phyloP scores from a whole-genome alignment of 2,329 filamentous ascomycete genomes.

The Byssochlamys sp. region DNA sequence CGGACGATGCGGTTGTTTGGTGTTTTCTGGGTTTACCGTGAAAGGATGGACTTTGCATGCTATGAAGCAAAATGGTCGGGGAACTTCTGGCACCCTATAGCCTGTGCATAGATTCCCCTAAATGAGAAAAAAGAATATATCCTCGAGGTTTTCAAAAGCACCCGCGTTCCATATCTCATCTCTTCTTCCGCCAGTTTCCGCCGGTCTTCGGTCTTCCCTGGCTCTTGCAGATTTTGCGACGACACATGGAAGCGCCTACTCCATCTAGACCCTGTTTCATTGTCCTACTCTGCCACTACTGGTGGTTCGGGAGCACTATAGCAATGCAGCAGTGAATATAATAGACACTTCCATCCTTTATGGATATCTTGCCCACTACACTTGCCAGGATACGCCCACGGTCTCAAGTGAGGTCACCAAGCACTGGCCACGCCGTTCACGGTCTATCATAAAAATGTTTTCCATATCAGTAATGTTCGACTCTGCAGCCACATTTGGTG shows the following conservation, averaged over 20 bases:
- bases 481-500: not conserved
- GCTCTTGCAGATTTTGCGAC: not conserved
- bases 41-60: constrained; percentile 28
- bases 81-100: constrained; percentile 28
- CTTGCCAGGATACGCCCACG: not conserved
- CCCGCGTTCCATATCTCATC: constrained; percentile 15
- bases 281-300: not conserved
- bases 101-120: constrained; percentile 37
- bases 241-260: not conserved
- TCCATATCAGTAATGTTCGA: not conserved
- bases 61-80: constrained; percentile 31
- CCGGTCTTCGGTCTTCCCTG: not conserved
- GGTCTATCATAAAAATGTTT: not conserved
- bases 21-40: constrained; percentile 28
- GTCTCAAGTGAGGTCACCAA: not conserved
- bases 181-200: not conserved
- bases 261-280: not conserved
- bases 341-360: not conserved
- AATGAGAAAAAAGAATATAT: constrained; percentile 30
- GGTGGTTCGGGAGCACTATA: not conserved
- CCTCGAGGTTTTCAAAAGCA: constrained; percentile 18
- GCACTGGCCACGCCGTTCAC: not conserved
- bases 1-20: constrained; percentile 29
- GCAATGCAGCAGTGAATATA: not conserved
- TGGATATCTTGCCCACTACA: not conserved